These are phyloP conservation scores for Achaetomium macrosporum DNA, from an alignment of 2,329 filamentous ascomycete species.

Conservation along the genomic window DNA sequence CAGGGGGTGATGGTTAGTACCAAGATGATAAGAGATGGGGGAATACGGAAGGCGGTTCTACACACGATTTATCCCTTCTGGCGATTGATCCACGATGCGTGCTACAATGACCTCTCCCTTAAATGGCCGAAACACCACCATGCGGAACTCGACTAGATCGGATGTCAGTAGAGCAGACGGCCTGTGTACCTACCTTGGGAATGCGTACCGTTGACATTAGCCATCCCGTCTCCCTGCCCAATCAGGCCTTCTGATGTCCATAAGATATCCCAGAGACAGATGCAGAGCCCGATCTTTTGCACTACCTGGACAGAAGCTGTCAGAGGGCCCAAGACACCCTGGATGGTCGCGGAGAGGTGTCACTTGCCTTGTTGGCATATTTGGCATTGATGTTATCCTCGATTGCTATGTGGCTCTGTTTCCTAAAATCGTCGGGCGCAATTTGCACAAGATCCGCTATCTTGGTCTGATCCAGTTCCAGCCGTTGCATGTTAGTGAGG, in stretches of 20 bases:
- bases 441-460: conserved; percentile 94
- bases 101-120: conserved; percentile 88
- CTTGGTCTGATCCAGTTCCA: conserved; percentile 59
- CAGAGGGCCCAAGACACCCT: neutral
- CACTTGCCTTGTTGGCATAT: conserved; percentile 80
- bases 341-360: neutral
- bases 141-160: conserved; percentile 73
- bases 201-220: conserved; percentile 82
- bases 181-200: neutral
- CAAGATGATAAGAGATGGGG: neutral
- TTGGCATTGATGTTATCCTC: conserved; percentile 97
- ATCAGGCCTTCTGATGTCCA: conserved; percentile 90
- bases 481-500: neutral
- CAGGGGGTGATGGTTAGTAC: neutral
- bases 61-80: conserved; percentile 65
- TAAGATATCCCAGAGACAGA: conserved; percentile 87
- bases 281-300: conserved; percentile 87
- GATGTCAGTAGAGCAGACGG: conserved; percentile 12
- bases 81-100: conserved; percentile 68
- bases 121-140: conserved; percentile 92
- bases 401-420: conserved; percentile 74
- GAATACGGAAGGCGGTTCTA: conserved; percentile 3
- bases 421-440: conserved; percentile 78
- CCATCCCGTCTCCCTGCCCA: conserved; percentile 82
- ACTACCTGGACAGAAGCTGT: conserved; percentile 55